Evolutionary conservation across 306 rosid genomes (phyloP).

Genomic region (Prunus mume): DNA sequence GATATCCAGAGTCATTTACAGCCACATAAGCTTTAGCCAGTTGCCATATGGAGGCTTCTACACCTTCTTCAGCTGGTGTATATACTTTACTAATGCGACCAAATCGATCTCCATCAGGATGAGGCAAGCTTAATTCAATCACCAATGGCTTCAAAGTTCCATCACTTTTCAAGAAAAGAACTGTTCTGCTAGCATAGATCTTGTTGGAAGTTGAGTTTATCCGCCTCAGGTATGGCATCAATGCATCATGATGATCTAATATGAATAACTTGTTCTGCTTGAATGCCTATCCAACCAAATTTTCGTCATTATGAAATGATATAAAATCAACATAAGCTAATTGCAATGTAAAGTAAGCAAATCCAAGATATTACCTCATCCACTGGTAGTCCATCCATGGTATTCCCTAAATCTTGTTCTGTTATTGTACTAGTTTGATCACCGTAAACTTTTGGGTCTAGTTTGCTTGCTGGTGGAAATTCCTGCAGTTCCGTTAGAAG

Average conservation of each 20-base stretch:
- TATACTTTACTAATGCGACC: slow-evolving; percentile 53
- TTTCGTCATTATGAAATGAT: not conserved
- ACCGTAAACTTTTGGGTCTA: slow-evolving; percentile 53
- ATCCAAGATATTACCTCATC: slow-evolving; percentile 40
- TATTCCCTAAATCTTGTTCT: slow-evolving; percentile 37
- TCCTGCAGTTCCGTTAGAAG: slow-evolving; percentile 35
- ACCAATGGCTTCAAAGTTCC: slow-evolving; percentile 75
- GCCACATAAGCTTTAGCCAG: slow-evolving; percentile 74
- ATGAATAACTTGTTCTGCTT: slow-evolving; percentile 49
- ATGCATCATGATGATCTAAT: slow-evolving; percentile 60
- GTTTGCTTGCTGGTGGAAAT: slow-evolving; percentile 69
- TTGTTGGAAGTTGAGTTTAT: slow-evolving; percentile 40
- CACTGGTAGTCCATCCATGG: slow-evolving; percentile 53
- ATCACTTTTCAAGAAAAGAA: slow-evolving; percentile 57
- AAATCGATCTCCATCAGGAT: slow-evolving; percentile 43
- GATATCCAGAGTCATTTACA: slow-evolving; percentile 63
- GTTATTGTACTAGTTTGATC: slow-evolving; percentile 55
- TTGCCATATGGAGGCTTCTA: slow-evolving; percentile 51
- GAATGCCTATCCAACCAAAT: slow-evolving; percentile 47
- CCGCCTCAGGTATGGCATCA: slow-evolving; percentile 56
- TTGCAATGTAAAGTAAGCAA: not conserved
- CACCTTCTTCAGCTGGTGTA: slow-evolving; percentile 54
- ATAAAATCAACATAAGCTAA: not conserved
- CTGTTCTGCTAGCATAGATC: slow-evolving; percentile 60
- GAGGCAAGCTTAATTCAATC: slow-evolving; percentile 60